Conservation (phyloP, 2,329 filamentous ascomycete species). For the Colletotrichum magnum region DNA sequence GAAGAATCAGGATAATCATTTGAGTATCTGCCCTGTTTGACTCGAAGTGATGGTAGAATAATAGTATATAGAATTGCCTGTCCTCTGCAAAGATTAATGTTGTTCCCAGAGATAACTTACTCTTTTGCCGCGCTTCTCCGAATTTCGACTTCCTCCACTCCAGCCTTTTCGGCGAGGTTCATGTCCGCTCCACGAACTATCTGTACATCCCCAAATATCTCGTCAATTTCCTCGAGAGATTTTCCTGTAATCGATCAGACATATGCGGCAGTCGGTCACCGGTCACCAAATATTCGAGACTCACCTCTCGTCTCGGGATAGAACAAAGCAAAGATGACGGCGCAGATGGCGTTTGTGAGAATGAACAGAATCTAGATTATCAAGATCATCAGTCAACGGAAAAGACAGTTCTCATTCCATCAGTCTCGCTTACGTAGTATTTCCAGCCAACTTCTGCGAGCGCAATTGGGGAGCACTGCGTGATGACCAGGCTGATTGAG, state of each 20-base stretch:
- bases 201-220: constrained; percentile 56
- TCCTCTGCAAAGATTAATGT: too few species aligned
- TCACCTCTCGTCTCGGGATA: constrained; percentile 56
- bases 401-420: background rate
- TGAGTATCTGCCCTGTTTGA: too few species aligned
- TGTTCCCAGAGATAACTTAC: too few species aligned
- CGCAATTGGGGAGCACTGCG: constrained; percentile 57
- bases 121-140: background rate
- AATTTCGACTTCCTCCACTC: constrained; percentile 35
- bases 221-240: constrained; percentile 57
- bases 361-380: constrained; percentile 53
- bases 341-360: constrained; percentile 54
- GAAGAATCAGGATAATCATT: too few species aligned
- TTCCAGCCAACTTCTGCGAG: constrained; percentile 56
- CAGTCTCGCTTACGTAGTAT: constrained; percentile 50
- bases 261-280: too few species aligned
- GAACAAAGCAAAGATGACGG: constrained; percentile 51
- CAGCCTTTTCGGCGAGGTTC: constrained; percentile 42
- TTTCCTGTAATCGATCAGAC: constrained; percentile 49
- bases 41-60: too few species aligned
- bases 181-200: constrained; percentile 43
- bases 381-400: accelerated
- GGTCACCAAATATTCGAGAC: background rate
- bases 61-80: too few species aligned
- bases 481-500: constrained; percentile 56